Base-by-base conservation (phyloP, 352 stramenopile genomes). In the Pilasporangium apinafurcum region DNA sequence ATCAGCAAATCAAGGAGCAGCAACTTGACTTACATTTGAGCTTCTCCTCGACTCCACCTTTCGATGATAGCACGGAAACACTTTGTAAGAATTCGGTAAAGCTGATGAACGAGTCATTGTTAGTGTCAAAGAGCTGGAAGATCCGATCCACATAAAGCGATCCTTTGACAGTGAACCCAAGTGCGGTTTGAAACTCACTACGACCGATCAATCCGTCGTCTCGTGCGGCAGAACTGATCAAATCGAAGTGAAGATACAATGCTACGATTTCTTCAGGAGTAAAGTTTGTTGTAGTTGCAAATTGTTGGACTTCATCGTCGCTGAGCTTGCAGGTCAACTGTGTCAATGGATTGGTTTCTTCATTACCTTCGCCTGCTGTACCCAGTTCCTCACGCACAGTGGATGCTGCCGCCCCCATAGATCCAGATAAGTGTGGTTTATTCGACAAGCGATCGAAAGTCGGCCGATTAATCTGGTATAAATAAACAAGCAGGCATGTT, bases 111-210 rank as follows among this genome's bases (percentile, higher is more conserved):
- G 65, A 76, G 60, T 92, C 80, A 42, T 67, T 58, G 58, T 92
- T 89, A 12, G 60, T 45, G 53, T 90, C 76, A 44, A 92, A 88
- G 33, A 89, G 62, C 62, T 86, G 62, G 47, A 89, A 88, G 44
- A 86, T 84, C 18, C 77, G 74, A 43, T 92, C 77, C 53, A 87
- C 80, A 41, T 87, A 90, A 14, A 90, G 62, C 56, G 74, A 92
- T 37, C 89, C 75, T 46, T 89, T 89, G 32, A 81, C 60, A 2
- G 73, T 80, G 27, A 92, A 86, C 13, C 80, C 75, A 16, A 89
- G 52, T 33, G 70, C 78, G 5, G 61, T 83, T 59, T 92, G 80
- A 57, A 90, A 92, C 38, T 90, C 75, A 41, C 69, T 83, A 21
- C 64, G 69, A 56, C 90, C 75, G 49, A 90, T 89, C 21, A 87